Evolutionary conservation across 2,329 filamentous ascomycete species (phyloP).

Genomic region (Bipolaris oryzae): DNA sequence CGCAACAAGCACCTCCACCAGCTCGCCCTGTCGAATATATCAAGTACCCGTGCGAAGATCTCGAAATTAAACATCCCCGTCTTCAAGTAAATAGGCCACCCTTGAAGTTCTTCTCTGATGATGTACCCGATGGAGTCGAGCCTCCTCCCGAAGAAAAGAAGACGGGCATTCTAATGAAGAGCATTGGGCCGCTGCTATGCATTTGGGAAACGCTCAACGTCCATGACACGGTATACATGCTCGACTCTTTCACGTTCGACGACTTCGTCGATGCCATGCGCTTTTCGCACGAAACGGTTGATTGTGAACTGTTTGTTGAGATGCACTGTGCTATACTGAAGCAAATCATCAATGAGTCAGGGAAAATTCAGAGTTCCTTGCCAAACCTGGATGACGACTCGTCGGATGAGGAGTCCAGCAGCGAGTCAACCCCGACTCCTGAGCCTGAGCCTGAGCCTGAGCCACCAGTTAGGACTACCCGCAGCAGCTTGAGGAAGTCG

Average conservation of each 20-base stretch:
- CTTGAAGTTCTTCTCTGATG: constrained; percentile 76
- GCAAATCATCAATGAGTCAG: constrained; percentile 78
- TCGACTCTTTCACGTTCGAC: constrained; percentile 98
- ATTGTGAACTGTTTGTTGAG: constrained; percentile 86
- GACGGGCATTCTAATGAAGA: constrained; percentile 75
- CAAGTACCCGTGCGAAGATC: constrained; percentile 95
- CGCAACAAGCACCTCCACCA: constrained; percentile 60
- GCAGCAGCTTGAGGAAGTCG: constrained; percentile 82
- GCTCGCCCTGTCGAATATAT: constrained; percentile 60
- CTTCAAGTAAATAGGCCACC: constrained; percentile 71
- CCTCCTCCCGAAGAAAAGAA: constrained; percentile 44
- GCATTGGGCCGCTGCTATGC: constrained; percentile 83
- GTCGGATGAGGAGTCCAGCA: constrained; percentile 59
- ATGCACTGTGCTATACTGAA: constrained; percentile 92
- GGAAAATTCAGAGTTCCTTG: constrained; percentile 77
- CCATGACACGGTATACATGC: constrained; percentile 91
- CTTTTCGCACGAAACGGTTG: constrained; percentile 72
- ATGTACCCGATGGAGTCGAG: constrained; percentile 55
- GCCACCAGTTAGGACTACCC: constrained; percentile 77
- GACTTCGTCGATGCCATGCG: constrained; percentile 90
- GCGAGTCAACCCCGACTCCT: constrained; percentile 57
- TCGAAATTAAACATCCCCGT: constrained; percentile 74
- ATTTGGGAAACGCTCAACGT: constrained; percentile 98
- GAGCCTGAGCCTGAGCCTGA: constrained; percentile 74
- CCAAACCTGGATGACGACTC: constrained; percentile 66